Conservation (phyloP, 1,284 basidiomycete genomes). For the Austroboletus olivaceoglutinosus region DNA sequence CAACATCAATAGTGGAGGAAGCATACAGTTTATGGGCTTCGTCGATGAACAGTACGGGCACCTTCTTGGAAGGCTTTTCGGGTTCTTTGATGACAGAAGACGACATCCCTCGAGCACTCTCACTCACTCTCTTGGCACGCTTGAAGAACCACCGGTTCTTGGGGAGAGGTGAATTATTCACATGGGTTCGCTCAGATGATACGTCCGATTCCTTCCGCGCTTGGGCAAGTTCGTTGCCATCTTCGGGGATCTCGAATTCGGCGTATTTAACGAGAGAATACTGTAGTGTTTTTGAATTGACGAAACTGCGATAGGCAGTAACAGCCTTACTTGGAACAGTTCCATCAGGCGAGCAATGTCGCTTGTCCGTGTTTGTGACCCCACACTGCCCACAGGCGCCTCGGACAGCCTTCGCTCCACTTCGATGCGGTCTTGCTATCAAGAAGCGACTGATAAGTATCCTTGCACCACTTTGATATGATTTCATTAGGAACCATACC, state of each 20-base stretch:
- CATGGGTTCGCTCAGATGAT: conserved; percentile 36
- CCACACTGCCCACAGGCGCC: conserved; percentile 33
- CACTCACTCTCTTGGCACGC: conserved; percentile 26
- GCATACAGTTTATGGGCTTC: conserved; percentile 76
- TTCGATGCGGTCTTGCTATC: conserved; percentile 68
- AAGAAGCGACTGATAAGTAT: conserved; percentile 3
- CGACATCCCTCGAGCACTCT: conserved; percentile 29
- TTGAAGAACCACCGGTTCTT: conserved; percentile 36
- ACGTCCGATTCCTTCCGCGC: conserved; percentile 32
- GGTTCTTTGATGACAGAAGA: conserved; percentile 34
- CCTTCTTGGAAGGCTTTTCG: conserved; percentile 54
- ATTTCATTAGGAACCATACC: conserved; percentile 37
- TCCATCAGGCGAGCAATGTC: conserved; percentile 84
- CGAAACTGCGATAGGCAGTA: background rate
- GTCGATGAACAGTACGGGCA: conserved; percentile 79
- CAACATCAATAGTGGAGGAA: background rate
- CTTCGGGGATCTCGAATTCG: conserved; percentile 54
- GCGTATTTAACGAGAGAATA: conserved; percentile 70
- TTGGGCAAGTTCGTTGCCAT: conserved; percentile 26
- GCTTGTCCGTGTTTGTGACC: conserved; percentile 61
- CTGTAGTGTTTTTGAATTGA: conserved; percentile 32
- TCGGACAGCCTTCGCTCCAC: conserved; percentile 61
- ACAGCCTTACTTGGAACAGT: conserved; percentile 60
- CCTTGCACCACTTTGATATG: background rate
- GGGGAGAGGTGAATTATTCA: conserved; percentile 33